Evolutionary conservation across 768 basidiomycete genomes (phyloP), one percentile per base, ranked within the genome.

Genomic region (Clitopilus passeckerianus): DNA sequence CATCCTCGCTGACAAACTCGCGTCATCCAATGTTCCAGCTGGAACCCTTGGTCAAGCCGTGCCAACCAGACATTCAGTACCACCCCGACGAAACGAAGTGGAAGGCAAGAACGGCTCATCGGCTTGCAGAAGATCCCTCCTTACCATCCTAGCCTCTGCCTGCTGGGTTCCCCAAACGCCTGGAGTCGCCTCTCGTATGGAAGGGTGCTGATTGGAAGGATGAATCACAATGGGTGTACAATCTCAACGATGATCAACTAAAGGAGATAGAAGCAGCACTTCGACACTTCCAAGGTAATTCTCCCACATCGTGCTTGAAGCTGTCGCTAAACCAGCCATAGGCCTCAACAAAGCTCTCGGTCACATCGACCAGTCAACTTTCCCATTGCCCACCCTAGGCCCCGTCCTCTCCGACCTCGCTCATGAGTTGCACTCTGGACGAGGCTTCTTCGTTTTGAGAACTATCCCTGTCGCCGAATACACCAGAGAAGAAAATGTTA

Each of bases 131-230:
- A 23, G 63, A 75, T 56, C 74, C 76, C 0, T 64, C 67, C 2
- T 65, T 77, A 7, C 68, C 62, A 6, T 61, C 55, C 3, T 65
- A 67, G 2, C 57, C 67, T 0, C 61, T 79, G 3, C 76, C 76
- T 2, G 61, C 62, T 16, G 74, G 77, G 0, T 79, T 75, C 59
- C 77, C 77, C 0, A 58, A 59, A 37, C 72, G 70, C 50, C 56
- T 76, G 10, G 64, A 71, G 6, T 74, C 74, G 0, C 72, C 74
- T 0, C 66, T 77, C 8, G 77, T 77, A 18, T 79, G 77, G 77
- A 75, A 79, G 65, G 75, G 77, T 2, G 74, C 72, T 22, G 76
- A 79, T 58, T 79, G 73, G 72, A 70, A 68, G 23, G 68, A 70
- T 44, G 75, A 77, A 57, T 70, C 70, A 34, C 69, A 77, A 60